These are phyloP conservation scores for Trifolium subterraneum DNA, from an alignment of 306 rosid genomes.

Conservation along the genomic window DNA sequence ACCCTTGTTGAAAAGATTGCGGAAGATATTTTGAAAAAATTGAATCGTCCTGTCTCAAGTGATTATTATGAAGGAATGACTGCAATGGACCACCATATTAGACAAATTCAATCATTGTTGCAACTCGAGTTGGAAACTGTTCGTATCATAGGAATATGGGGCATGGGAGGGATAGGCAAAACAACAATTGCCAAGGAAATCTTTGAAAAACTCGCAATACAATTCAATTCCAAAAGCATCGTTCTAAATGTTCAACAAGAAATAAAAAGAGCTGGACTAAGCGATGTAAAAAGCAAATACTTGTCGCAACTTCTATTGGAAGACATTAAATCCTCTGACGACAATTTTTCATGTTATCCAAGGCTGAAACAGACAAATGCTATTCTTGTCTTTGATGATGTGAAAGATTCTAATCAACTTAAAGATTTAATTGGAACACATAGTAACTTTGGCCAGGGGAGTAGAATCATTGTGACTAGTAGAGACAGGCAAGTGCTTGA, in stretches of 20 bases:
- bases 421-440: not conserved
- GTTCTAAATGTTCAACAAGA: not conserved
- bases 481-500: not conserved
- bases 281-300: too few relatives aligned
- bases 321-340: too few relatives aligned
- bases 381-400: not conserved
- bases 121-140: not conserved
- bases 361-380: too few relatives aligned
- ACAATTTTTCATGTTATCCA: too few relatives aligned
- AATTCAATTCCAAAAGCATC: not conserved
- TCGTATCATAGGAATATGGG: not conserved
- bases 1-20: not conserved
- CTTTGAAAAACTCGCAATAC: not conserved
- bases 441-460: too few relatives aligned
- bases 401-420: not conserved
- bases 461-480: too few relatives aligned
- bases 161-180: not conserved
- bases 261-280: not conserved
- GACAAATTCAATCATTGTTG: not conserved
- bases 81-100: not conserved
- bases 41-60: too few relatives aligned
- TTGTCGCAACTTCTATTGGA: too few relatives aligned
- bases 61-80: not conserved
- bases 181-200: not conserved
- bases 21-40: not conserved